These are phyloP conservation scores for Penicillium sp. DNA, from an alignment of 2,329 filamentous ascomycete species.

Conservation along the genomic window DNA sequence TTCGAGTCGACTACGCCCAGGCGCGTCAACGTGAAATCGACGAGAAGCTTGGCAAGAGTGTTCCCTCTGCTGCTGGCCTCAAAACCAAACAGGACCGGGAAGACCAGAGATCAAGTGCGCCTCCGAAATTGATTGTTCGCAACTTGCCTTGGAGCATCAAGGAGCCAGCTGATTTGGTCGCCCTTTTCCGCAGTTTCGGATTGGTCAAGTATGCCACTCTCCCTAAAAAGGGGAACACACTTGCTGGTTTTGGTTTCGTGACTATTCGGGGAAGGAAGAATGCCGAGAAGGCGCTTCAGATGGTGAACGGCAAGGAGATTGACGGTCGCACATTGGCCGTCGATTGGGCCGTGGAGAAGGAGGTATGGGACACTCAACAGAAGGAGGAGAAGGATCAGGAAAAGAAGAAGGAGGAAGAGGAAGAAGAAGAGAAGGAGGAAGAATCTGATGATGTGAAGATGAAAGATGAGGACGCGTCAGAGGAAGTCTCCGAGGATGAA, in stretches of 20 bases:
- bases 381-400: constrained; percentile 31
- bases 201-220: constrained; percentile 87
- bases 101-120: constrained; percentile 60
- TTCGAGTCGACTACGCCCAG: constrained; percentile 86
- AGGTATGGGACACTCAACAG: constrained; percentile 71
- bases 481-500: constrained; percentile 2
- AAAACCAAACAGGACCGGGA: constrained; percentile 49
- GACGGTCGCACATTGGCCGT: constrained; percentile 88
- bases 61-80: constrained; percentile 36
- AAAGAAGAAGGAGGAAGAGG: constrained; percentile 32
- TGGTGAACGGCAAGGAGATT: constrained; percentile 83
- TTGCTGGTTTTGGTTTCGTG: constrained; percentile 91
- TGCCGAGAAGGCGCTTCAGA: constrained; percentile 81
- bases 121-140: constrained; percentile 79
- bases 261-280: constrained; percentile 85
- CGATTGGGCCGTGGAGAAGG: constrained; percentile 94
- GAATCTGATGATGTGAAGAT: constrained; percentile 40
- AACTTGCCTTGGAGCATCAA: constrained; percentile 97
- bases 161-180: constrained; percentile 72
- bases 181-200: constrained; percentile 81
- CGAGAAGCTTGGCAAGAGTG: constrained; percentile 47
- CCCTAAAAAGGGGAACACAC: constrained; percentile 69
- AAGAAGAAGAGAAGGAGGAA: constrained; percentile 53
- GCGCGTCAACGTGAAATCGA: constrained; percentile 70
- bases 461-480: constrained; percentile 35